These are phyloP conservation scores for Handroanthus guayacan DNA, from an alignment of 257 asterid genomes.

Conservation along the genomic window DNA sequence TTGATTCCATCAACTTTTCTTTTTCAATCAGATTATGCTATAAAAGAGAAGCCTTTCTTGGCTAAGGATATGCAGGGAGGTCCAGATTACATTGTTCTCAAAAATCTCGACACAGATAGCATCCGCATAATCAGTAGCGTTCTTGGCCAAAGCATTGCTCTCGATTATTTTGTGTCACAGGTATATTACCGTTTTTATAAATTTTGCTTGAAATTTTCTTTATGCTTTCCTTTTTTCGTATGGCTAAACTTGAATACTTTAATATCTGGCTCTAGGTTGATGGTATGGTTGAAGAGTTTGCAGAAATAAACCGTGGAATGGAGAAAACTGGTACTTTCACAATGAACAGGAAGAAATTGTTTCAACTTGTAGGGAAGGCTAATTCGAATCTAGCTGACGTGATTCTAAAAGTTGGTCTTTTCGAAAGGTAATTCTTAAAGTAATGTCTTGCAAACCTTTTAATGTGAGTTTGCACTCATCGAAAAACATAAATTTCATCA, in stretches of 20 bases:
- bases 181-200: conserved; percentile 41
- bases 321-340: conserved; percentile 96
- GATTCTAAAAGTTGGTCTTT: conserved; percentile 86
- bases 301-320: conserved; percentile 92
- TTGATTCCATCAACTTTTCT: conserved; percentile 7
- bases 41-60: conserved; percentile 88
- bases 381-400: conserved; percentile 96
- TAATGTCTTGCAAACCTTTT: not conserved
- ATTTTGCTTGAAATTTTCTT: conserved; percentile 1
- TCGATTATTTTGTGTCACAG: conserved; percentile 98
- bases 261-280: conserved; percentile 64
- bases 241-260: conserved; percentile 19
- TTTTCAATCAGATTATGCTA: conserved; percentile 76
- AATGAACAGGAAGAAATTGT: conserved; percentile 84
- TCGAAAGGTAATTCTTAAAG: conserved; percentile 70
- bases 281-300: conserved; percentile 93
- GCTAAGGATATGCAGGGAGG: conserved; percentile 95
- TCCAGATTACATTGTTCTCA: conserved; percentile 80
- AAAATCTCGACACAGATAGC: conserved; percentile 85
- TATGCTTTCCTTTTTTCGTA: not conserved
- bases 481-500: no score
- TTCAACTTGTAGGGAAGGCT: conserved; percentile 98
- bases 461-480: no score
- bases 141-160: conserved; percentile 97
- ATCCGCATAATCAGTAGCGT: conserved; percentile 88